These are phyloP conservation scores for Carpinus viminea DNA, from an alignment of 306 rosid genomes.

Conservation along the genomic window DNA sequence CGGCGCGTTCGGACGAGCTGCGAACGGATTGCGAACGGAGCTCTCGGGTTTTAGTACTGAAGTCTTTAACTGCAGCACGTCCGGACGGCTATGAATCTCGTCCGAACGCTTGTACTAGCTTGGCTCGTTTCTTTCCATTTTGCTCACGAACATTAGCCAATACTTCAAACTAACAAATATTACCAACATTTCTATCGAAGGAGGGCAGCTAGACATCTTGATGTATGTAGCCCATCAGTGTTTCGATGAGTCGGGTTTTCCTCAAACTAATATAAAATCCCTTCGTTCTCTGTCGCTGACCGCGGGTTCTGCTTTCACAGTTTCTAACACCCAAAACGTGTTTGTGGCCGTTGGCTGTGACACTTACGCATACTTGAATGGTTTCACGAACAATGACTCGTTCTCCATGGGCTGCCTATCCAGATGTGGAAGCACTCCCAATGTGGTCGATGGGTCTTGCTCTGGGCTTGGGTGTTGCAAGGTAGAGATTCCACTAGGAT, in stretches of 20 bases:
- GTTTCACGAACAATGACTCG: background rate
- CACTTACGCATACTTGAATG: slow-evolving; percentile 9
- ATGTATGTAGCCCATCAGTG: background rate
- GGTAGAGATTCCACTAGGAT: slow-evolving; percentile 3
- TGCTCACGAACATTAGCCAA: no score
- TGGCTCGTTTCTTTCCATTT: no score
- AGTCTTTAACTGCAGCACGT: no score
- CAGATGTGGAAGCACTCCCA: background rate
- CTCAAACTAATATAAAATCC: no score
- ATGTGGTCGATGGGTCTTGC: background rate
- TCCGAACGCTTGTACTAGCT: no score
- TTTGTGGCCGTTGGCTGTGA: slow-evolving; percentile 34
- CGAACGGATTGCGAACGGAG: no score
- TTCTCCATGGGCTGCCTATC: slow-evolving; percentile 25
- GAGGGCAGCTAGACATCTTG: background rate
- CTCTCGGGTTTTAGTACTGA: no score
- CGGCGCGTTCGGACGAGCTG: no score
- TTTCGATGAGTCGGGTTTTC: background rate
- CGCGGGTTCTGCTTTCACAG: background rate
- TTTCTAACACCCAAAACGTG: slow-evolving; percentile 29
- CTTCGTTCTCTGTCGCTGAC: no score
- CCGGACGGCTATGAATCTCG: no score
- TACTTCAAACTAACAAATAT: no score
- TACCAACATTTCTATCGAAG: slow-evolving; percentile 14
- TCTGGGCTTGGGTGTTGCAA: slow-evolving; percentile 28